Conservation (phyloP, 2,329 filamentous ascomycete species). For the Malbranchea zuffiana region DNA sequence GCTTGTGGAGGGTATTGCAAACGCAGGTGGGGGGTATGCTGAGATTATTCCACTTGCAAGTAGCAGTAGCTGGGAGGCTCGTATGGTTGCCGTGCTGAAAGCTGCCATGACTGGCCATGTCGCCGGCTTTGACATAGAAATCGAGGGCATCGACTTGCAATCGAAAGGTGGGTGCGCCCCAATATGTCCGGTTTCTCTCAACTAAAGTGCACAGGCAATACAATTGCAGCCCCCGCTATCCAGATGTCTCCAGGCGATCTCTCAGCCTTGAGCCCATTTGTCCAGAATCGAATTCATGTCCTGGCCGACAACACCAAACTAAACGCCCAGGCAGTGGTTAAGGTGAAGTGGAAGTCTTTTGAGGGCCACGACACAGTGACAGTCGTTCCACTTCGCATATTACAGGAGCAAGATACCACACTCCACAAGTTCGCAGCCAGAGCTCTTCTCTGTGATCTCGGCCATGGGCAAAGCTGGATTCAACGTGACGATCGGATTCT, state of each 20-base stretch:
- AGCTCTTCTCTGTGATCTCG: too few relatives aligned
- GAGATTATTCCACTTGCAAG: slow-evolving; percentile 1
- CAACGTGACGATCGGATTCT: too few relatives aligned
- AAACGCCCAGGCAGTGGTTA: background rate
- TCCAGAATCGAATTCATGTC: background rate
- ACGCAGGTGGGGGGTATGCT: slow-evolving; percentile 43
- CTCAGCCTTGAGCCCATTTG: background rate
- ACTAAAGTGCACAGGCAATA: too few relatives aligned
- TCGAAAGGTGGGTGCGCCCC: background rate
- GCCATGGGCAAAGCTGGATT: too few relatives aligned
- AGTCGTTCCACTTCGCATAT: too few relatives aligned
- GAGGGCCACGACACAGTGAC: too few relatives aligned
- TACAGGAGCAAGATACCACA: too few relatives aligned
- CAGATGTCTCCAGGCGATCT: slow-evolving; percentile 1
- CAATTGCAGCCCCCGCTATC: background rate
- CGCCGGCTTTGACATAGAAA: background rate
- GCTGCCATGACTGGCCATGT: slow-evolving; percentile 1
- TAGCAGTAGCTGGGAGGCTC: background rate
- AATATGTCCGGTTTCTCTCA: too few relatives aligned
- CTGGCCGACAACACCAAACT: background rate
- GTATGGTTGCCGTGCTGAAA: background rate
- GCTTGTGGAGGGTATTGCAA: slow-evolving; percentile 49
- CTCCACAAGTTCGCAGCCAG: too few relatives aligned
- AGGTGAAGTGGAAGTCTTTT: too few relatives aligned
- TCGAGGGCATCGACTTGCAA: background rate